Evolutionary conservation across 2,329 filamentous ascomycete species (phyloP), one percentile per base, ranked within the genome.

Genomic region (Dothideomycetes sp.): DNA sequence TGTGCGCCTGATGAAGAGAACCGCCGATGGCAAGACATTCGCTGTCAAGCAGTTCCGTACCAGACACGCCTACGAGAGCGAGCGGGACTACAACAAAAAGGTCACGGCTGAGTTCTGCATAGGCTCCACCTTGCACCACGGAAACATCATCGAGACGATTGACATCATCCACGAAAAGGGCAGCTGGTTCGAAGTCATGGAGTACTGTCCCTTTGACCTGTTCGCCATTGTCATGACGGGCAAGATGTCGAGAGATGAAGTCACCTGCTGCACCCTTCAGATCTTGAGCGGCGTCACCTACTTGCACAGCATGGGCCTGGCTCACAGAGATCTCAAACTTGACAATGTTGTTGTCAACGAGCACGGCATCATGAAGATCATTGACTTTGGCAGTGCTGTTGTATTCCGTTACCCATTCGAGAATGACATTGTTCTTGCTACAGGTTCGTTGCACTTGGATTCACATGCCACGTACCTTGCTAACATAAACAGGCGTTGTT

Each of bases 181-280:
- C 37, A 87, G 82, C 48, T 98, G 91, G 86, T 98, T 87, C 54
- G 89, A 96, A 56, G 91, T 98, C 31, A 98, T 98, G 91, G 91
- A 98, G 57, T 98, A 94, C 55, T 91, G 88, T 9, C 91, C 91
- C 0, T 98, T 72, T 55, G 91, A 98, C 59, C 72, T 98, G 19
- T 98, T 98, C 58, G 91, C 91, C 10, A 94, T 93, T 48, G 91
- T 98, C 49, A 98, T 98, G 91, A 96, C 91, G 0, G 91, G 91
- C 27, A 94, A 87, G 63, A 98, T 98, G 91, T 77, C 77, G 31
- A 79, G 86, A 43, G 83, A 94, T 51, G 91, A 98, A 59, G 76
- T 96, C 44, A 80, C 79, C 3, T 98, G 91, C 61, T 81, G 81
- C 45, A 96, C 94, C 53, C 68, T 96, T 49, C 91, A 98, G 60